Evolutionary conservation across 2,329 filamentous ascomycete species (phyloP), one percentile per base, ranked within the genome.

Genomic region (Phialocephala sp.): DNA sequence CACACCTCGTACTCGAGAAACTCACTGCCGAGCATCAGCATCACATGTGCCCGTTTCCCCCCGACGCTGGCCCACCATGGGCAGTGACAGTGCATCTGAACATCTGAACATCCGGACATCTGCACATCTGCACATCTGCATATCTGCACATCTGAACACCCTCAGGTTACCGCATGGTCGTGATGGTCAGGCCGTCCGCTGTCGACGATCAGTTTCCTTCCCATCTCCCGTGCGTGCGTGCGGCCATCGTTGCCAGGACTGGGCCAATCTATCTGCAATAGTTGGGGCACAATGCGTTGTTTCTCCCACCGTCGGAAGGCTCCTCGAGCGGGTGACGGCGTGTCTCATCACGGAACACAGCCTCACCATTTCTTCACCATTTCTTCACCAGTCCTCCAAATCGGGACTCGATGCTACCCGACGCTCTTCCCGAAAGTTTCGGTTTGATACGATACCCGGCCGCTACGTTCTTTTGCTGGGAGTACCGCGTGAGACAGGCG

Each of bases 221-320:
- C 12, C 22, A 24, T 5, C 4, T 50, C 9, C n/a, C 12, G 45
- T 45, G 37, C 43, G 41, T n/a, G n/a, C n/a, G n/a, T 20, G 43
- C 43, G 15, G 43, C n/a, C 8, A n/a, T n/a, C 43, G n/a, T 45
- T n/a, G 43, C 43, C n/a, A 12, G n/a, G 43, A 45, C 43, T 9
- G 18, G n/a, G 14, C 6, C 43, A 45, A 12, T 41, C 37, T 14
- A 41, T 41, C 15, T 18, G n/a, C n/a, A n/a, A n/a, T n/a, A n/a
- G n/a, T n/a, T n/a, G n/a, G 37, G 15, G n/a, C 45, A 50, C 45
- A 50, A 50, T 50, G 45, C 45, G 15, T 55, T 55, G 52, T 37
- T 50, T n/a, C 20, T 50, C 45, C n/a, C 27, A 3, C 6, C 27
- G 6, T 32, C 27, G 3, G 41, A 14, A 35, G 18, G 50, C 32